Base-by-base conservation (phyloP, 495 filamentous ascomycete genomes). In the Neurospora sp. region DNA sequence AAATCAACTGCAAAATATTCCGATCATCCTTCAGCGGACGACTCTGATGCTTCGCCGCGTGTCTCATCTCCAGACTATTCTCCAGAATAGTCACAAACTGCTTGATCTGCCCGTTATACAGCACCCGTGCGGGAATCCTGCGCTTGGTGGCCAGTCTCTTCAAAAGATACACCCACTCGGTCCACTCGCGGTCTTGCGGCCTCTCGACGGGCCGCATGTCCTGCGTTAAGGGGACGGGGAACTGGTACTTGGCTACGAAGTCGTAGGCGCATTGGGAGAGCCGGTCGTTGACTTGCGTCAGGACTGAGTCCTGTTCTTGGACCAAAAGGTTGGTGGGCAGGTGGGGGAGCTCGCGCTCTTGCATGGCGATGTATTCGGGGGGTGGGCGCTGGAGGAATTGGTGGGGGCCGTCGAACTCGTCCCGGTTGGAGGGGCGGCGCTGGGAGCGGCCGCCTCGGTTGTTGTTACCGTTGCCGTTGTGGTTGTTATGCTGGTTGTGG, bases 71-170 rank as follows among this genome's bases (percentile, higher is more conserved):
- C 82, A 94, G 82, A 72, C 92, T 93, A 77, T 94, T 94, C 77
- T 94, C 92, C 80, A 95, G 82, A 38, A 94, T 88, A 54, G 92
- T 94, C 73, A 93, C 91, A 78, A 94, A 87, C 80, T 94, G 92
- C 80, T 94, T 94, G 83, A 96, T 96, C 82, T 95, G 93, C 74
- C 92, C 90, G 81, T 94, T 92, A 83, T 96, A 94, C 42, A 96
- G 84, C 14, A 94, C 90, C 70, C 92, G 85, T 23, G 93, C 90
- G 20, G 93, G 93, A 75, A 96, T 95, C 62, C 92, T 89, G 38
- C 93, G 86, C 82, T 94, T 94, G 41, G 92, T 95, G 41, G 93
- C 93, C 73, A 96, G 85, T 44, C 93, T 88, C 83, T 94, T 95
- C 73, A 96, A 85, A 72, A 96, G 88, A 82, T 94, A 93, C 40